Base-by-base conservation (phyloP, 2,329 filamentous ascomycete species). In the Aurifilum marmelostoma region DNA sequence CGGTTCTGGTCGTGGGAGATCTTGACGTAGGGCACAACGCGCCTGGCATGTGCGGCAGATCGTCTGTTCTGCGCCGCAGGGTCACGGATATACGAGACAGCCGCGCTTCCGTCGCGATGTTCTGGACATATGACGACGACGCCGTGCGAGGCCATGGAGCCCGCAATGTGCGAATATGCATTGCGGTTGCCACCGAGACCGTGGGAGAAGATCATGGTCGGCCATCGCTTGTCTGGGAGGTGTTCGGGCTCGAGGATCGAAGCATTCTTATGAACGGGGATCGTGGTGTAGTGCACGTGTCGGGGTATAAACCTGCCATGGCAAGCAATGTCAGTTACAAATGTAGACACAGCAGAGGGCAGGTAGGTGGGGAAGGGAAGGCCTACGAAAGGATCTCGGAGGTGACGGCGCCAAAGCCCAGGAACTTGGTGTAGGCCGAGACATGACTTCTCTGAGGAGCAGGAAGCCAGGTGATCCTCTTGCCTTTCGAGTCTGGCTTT, bases 151-250 rank as follows among this genome's bases (percentile, higher is more conserved):
- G 93, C 92, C 37, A 97, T 81, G 0, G 92, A 92, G 21, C 92
- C 92, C 24, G 87, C 90, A 32, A 97, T 81, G 75, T 94, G 91
- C n/a, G 92, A 95, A 80, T 97, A 97, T 14, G 92, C 89, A 75
- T 96, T 96, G 73, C 92, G 87, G 70, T 88, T 90, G 50, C 93
- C 93, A 50, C 92, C 93, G 1, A 97, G 83, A 0, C 93, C 93
- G 76, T 97, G 93, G 1, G 92, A 96, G 79, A 97, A 97, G 71
- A 97, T 83, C 82, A 93, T 89, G 0, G 93, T 91, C 0, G 93
- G 93, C 91, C 92, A 96, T 80, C 88, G 83, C 67, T 83, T 81
- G 69, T 81, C 79, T 4, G 81, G 75, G 3, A 82, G 80, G 14
- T 81, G 32, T 8, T 70, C 75, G 69, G 88, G 75, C 69, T 82